Evolutionary conservation across 192 early-diverging fungal genomes (phyloP).

Genomic region (Funneliformis geosporum): DNA sequence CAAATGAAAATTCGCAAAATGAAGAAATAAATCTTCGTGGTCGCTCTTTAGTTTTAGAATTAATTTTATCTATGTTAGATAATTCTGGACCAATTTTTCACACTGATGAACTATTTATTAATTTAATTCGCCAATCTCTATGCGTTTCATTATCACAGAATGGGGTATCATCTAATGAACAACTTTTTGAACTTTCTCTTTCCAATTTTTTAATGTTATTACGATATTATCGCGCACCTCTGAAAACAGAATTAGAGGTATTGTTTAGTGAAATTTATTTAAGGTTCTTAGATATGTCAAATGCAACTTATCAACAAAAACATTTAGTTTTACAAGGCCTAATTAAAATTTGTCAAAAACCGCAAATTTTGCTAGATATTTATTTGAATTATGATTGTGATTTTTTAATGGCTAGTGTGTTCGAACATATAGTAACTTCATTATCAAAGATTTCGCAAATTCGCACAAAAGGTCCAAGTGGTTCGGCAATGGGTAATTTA

Average conservation of each 20-base stretch:
- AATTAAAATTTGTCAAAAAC: slow-evolving; percentile 67
- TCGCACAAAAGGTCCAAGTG: slow-evolving; percentile 41
- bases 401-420: slow-evolving; percentile 78
- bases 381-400: slow-evolving; percentile 96
- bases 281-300: slow-evolving; percentile 78
- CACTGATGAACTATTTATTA: slow-evolving; percentile 40
- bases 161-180: slow-evolving; percentile 50
- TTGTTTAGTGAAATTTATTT: slow-evolving; percentile 88
- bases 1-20: slow-evolving; percentile 36
- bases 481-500: slow-evolving; percentile 42
- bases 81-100: slow-evolving; percentile 51
- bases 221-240: slow-evolving; percentile 46
- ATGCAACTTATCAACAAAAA: slow-evolving; percentile 67
- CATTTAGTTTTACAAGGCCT: slow-evolving; percentile 75
- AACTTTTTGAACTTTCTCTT: slow-evolving; percentile 49
- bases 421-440: slow-evolving; percentile 81
- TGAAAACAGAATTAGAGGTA: slow-evolving; percentile 86
- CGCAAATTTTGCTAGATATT: slow-evolving; percentile 81
- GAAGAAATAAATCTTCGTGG: slow-evolving; percentile 48
- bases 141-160: slow-evolving; percentile 52
- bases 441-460: slow-evolving; percentile 52
- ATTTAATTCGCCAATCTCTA: slow-evolving; percentile 44
- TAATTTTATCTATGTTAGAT: slow-evolving; percentile 52
- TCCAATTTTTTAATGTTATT: slow-evolving; percentile 47
- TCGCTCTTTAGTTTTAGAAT: slow-evolving; percentile 44